Evolutionary conservation across 805 yeast genomes (phyloP), one percentile per base, ranked within the genome.

Genomic region (Starmera caribaea): DNA sequence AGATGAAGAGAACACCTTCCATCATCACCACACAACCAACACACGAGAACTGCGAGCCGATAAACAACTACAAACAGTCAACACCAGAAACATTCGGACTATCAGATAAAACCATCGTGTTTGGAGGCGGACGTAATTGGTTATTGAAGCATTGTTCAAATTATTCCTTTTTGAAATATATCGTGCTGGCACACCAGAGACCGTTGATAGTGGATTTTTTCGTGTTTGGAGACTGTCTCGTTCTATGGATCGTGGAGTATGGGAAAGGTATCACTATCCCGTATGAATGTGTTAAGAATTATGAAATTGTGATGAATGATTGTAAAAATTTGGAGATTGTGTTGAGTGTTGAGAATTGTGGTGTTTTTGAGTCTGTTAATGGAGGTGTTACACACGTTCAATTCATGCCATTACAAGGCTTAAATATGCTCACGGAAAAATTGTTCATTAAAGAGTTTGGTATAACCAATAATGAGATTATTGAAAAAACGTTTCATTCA

Each of bases 121-220:
- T 57, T 36, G 72, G 68, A 4, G 72, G 72, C 4, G 71, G 72
- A 1, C 53, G 70, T 27, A 58, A 63, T 21, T 51, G 66, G 46
- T 36, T 49, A 1, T 54, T 4, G 31, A 32, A 11, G 36, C 48
- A 11, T 21, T 21, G 24, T 7, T 41, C 49, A 5, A 45, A 44
- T 29, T 28, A 41, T 3, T 36, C 45, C 4, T 38, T 44, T 4
- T 27, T 49, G 16, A 38, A 36, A 12, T 42, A 36, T 30, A 39
- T 48, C 13, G 45, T 45, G 1, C 35, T 45, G 8, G 38, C 45
- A 16, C 45, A 46, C 9, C 42, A 43, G n/a, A 28, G 36, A 8
- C 41, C 38, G 5, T 34, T 44, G 9, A 45, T 45, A 10, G 52
- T 53, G 7, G 72, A 68, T 38, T 33, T 68, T 3, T 69, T 65